Conservation (phyloP, 176 grass and related monocot genomes). For the Rhynchospora tenuis region DNA sequence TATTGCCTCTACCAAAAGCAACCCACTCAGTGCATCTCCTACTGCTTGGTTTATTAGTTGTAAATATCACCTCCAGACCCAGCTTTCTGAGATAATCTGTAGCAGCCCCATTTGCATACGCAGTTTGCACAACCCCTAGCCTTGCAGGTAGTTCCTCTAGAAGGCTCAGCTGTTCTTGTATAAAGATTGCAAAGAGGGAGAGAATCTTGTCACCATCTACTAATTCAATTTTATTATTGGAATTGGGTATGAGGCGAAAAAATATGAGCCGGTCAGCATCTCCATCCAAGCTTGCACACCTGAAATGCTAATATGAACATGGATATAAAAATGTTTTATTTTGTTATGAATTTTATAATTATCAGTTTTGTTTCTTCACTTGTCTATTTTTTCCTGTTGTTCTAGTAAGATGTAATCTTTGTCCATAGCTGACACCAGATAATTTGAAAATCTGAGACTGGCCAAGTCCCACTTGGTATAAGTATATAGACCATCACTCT, state of each 20-base stretch:
- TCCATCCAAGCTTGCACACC: conserved; percentile 93
- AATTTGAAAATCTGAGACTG: neutral
- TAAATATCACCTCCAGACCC: conserved; percentile 73
- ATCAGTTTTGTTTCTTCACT: neutral
- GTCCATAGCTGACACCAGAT: neutral
- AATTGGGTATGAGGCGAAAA: conserved; percentile 51
- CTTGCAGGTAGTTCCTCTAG: conserved; percentile 51
- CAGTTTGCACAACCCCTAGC: conserved; percentile 82
- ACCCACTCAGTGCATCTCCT: conserved; percentile 83
- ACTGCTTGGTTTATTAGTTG: conserved; percentile 89
- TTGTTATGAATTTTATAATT: neutral
- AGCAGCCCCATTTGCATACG: conserved; percentile 91
- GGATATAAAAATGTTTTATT: neutral
- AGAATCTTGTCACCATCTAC: conserved; percentile 92
- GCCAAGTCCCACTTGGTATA: neutral
- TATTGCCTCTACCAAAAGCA: conserved; percentile 88
- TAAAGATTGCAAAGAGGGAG: conserved; percentile 81
- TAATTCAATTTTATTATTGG: conserved; percentile 58
- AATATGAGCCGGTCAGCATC: conserved; percentile 85
- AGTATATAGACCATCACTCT: too few species aligned
- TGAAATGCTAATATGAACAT: conserved; percentile 38
- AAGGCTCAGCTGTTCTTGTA: conserved; percentile 71
- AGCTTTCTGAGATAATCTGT: conserved; percentile 58
- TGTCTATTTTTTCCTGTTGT: too few species aligned
- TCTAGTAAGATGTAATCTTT: too few species aligned